Percentiles rank a stretch among this genome's conserved stretches.
phyloP scores from a whole-genome alignment of 495 filamentous ascomycete genomes.

The Daldinia vernicosa region DNA sequence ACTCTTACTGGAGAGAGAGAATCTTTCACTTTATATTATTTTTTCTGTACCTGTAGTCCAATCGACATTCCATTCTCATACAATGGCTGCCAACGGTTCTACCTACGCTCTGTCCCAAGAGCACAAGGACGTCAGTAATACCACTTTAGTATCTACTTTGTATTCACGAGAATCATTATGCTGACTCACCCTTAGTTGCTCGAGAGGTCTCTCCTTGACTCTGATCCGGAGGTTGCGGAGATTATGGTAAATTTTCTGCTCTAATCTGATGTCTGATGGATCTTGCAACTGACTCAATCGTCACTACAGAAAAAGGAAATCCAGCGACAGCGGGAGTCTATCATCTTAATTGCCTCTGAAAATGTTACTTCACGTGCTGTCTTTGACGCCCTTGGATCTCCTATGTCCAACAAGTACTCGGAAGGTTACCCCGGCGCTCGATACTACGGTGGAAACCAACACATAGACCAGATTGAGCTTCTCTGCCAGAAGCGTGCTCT shows the following conservation, averaged over 20 bases:
- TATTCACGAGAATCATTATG: slow-evolving; percentile 16
- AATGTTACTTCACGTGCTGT: slow-evolving; percentile 90
- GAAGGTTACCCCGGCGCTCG: slow-evolving; percentile 98
- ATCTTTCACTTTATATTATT: neutral
- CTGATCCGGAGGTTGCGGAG: slow-evolving; percentile 88
- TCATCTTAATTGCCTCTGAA: slow-evolving; percentile 96
- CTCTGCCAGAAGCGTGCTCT: slow-evolving; percentile 96
- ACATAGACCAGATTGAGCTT: slow-evolving; percentile 95
- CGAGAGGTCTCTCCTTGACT: slow-evolving; percentile 82
- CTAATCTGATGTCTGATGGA: neutral
- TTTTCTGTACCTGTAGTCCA: slow-evolving; percentile 2
- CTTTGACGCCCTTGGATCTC: slow-evolving; percentile 87
- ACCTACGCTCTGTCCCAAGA: slow-evolving; percentile 87
- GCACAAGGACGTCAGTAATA: slow-evolving; percentile 81
- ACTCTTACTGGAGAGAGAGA: neutral
- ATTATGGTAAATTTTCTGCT: slow-evolving; percentile 79
- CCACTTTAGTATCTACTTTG: slow-evolving; percentile 9
- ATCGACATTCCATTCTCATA: slow-evolving; percentile 22
- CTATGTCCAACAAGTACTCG: slow-evolving; percentile 99
- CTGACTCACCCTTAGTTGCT: slow-evolving; percentile 80
- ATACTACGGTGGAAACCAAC: slow-evolving; percentile 99
- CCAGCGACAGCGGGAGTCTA: slow-evolving; percentile 96
- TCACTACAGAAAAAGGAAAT: slow-evolving; percentile 83
- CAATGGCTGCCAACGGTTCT: slow-evolving; percentile 50
- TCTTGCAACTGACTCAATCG: slow-evolving; percentile 20